Base-by-base conservation (phyloP, 1,284 basidiomycete species). In the Inonotus obliquus region DNA sequence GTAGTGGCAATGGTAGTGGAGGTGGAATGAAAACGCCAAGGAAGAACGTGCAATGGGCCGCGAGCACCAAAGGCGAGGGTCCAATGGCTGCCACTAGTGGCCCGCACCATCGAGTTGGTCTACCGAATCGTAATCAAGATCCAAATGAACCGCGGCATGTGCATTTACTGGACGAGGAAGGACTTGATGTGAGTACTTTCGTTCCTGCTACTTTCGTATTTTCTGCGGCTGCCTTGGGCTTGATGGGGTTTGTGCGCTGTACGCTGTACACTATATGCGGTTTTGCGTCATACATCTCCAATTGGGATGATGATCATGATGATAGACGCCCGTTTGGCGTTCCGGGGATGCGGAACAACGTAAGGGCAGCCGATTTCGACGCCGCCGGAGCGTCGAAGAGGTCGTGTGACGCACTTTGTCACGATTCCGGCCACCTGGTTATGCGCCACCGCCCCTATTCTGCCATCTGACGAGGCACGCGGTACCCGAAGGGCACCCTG, bases 131-230 rank as follows among this genome's bases (percentile, higher is more conserved):
- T 44, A 1, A 63, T 62, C 23, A 38, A 45, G 14, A 51, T 57
- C 39, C 61, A 35, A 14, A 19, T 13, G 45, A 25, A 37, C 68
- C 69, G n/a, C 21, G 23, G 39, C 39, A 55, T 45, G 21, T 44
- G 23, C 75, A 76, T 66, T 73, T 73, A 38, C 68, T 83, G 39
- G 81, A 83, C 64, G 78, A 81, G 67, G 71, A 76, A 37, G 81
- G 76, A 1, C 66, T 76, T 38, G 76, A 82, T 66, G 81, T 82
- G 62, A 59, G 81, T 76, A 4, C 32, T 60, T 27, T 55, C 37
- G 38, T 55, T 21, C 11, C 10, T 55, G 17, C n/a, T 41, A 6
- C 5, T 41, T 32, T 55, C 23, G 19, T 4, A 29, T 41, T 55
- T 55, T 55, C 11, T 19, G 37, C n/a, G 38, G n/a, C 41, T 41